Evolutionary conservation across 768 basidiomycete genomes (phyloP).

Genomic region (Podaxis pistillaris): DNA sequence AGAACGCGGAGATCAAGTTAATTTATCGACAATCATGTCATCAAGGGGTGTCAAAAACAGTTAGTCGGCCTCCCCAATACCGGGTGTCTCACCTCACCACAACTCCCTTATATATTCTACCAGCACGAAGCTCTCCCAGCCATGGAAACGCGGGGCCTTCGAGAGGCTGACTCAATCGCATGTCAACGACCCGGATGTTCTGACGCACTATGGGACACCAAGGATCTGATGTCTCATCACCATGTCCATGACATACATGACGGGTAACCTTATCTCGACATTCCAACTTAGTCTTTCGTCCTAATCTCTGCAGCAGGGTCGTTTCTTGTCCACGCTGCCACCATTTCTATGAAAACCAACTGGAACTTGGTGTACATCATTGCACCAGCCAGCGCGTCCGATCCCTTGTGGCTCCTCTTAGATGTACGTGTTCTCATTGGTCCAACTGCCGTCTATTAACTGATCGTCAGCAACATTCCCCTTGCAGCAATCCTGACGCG

Average conservation of each 20-base stretch:
- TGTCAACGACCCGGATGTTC: constrained; percentile 47
- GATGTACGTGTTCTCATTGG: constrained; percentile 13
- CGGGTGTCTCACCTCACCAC: neutral
- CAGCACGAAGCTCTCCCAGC: constrained; percentile 33
- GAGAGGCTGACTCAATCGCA: constrained; percentile 30
- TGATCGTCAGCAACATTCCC: neutral
- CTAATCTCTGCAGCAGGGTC: constrained; percentile 15
- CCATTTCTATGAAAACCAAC: constrained; percentile 19
- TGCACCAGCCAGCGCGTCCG: constrained; percentile 18
- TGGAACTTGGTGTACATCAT: constrained; percentile 21
- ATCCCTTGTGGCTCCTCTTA: constrained; percentile 11
- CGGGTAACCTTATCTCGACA: constrained; percentile 25
- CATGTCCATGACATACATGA: constrained; percentile 57
- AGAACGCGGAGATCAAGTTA: constrained; percentile 2
- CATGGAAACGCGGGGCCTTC: constrained; percentile 25
- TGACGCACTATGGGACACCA: constrained; percentile 39
- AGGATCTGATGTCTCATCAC: constrained; percentile 49
- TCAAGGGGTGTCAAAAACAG: constrained; percentile 36
- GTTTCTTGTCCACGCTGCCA: constrained; percentile 25
- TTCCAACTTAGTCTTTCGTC: constrained; percentile 1
- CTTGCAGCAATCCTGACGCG: constrained; percentile 5
- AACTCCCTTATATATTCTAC: neutral
- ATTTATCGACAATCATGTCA: constrained; percentile 32
- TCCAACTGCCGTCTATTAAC: neutral
- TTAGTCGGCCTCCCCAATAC: constrained; percentile 26